A percentile compares a stretch with the other conserved stretches of the same genome.
Evolutionary conservation across 345 rosid genomes (phyloP).

Genomic region (Gossypium stocksii): DNA sequence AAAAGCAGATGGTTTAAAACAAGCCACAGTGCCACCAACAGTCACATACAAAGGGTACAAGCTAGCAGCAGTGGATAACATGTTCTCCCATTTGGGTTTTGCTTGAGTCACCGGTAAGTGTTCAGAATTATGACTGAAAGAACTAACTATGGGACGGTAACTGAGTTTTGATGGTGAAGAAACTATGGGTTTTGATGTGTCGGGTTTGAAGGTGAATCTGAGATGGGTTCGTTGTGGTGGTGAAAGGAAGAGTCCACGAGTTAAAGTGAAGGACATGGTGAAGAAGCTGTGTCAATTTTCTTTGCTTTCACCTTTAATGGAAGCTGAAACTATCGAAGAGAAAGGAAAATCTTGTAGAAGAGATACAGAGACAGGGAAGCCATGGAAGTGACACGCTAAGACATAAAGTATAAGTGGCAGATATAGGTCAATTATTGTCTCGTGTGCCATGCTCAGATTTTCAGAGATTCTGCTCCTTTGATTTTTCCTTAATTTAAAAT

Average conservation of each 20-base stretch:
- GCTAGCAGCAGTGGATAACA: constrained; percentile 52
- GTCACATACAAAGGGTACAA: constrained; percentile 63
- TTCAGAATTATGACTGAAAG: constrained; percentile 23
- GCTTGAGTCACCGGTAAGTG: constrained; percentile 6
- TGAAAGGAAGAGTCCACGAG: constrained; percentile 13
- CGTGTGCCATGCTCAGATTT: background rate
- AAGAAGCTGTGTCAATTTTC: background rate
- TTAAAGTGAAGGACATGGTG: constrained; percentile 34
- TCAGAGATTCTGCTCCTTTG: background rate
- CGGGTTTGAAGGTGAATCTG: constrained; percentile 13
- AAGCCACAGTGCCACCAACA: constrained; percentile 49
- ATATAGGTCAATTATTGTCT: background rate
- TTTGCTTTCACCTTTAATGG: background rate
- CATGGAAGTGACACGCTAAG: background rate
- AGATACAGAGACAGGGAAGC: background rate
- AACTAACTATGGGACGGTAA: constrained; percentile 10
- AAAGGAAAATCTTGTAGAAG: background rate
- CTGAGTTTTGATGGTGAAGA: constrained; percentile 12
- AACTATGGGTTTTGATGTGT: background rate
- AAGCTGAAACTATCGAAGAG: background rate
- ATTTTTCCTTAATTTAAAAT: background rate
- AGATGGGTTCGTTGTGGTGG: constrained; percentile 16
- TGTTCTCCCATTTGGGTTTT: constrained; percentile 42
- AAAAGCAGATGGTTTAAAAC: constrained; percentile 56
- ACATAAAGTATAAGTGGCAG: background rate